Percentiles rank a stretch among this genome's conserved stretches.
Conservation (phyloP, 139 green algal species). For the Haematococcus sp. region DNA sequence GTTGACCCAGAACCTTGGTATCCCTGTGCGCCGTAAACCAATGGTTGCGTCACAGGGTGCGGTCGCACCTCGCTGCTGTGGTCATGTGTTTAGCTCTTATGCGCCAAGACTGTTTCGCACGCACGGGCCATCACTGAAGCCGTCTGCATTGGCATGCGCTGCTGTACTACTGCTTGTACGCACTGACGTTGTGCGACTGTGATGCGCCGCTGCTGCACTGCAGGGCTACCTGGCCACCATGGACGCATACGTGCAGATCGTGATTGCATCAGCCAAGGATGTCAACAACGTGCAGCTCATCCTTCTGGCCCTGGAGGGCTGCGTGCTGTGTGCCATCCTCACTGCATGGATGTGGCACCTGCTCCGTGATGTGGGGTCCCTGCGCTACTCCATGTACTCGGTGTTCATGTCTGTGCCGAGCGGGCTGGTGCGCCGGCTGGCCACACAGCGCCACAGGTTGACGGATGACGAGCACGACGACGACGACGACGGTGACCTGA, state of each 20-base stretch:
- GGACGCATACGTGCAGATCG: background rate
- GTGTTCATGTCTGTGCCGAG: background rate
- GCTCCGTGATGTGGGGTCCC: background rate
- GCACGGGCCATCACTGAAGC: too few relatives aligned
- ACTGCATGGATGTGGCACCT: background rate
- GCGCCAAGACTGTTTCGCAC: too few relatives aligned
- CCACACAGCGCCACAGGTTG: too few relatives aligned
- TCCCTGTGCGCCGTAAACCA: too few relatives aligned
- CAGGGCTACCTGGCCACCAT: background rate
- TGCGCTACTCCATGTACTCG: background rate
- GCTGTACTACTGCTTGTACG: background rate
- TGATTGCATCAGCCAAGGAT: background rate
- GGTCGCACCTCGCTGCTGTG: too few relatives aligned
- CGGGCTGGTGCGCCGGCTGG: background rate
- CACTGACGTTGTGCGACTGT: too few relatives aligned
- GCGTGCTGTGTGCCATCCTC: background rate
- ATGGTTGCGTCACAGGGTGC: too few relatives aligned
- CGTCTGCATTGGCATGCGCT: too few relatives aligned
- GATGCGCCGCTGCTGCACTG: too few relatives aligned
- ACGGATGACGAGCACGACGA: background rate
- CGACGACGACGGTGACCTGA: background rate
- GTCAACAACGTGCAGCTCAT: constrained; percentile 3
- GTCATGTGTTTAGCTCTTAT: too few relatives aligned
- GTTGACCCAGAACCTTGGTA: too few relatives aligned
- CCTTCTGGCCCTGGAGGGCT: background rate